Evolutionary conservation across 306 rosid genomes (phyloP), one percentile per base, ranked within the genome.

Genomic region (Prunus mume): DNA sequence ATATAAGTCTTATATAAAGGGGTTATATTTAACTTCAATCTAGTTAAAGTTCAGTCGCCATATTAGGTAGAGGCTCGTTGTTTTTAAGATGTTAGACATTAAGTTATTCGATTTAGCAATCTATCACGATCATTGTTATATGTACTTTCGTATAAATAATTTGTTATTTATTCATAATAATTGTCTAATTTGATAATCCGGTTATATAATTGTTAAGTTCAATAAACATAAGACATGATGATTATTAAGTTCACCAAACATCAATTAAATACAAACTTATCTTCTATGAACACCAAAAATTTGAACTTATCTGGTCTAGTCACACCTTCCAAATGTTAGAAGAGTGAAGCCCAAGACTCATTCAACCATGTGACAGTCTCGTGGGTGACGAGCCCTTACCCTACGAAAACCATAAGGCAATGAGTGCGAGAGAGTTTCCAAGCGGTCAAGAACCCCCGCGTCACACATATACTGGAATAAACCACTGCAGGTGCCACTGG

Each of bases 321-420:
- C 43, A 38, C 22, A 63, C 45, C 11, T 25, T 24, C 38, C 38
- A 60, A 56, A 10, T 2, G 12, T 1, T 12, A 20, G 14, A 56
- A 4, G 0, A 2, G 65, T 27, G 4, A 9, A 15, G 17, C 32
- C n/a, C 55, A 49, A 24, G 61, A 50, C 5, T 68, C 69, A 43
- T 63, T 69, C 6, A 2, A 25, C 30, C 91, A 86, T 90, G 93
- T 85, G 92, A 83, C 78, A 8, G 0, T 68, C 84, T 65, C 76
- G 80, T 80, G 88, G 30, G 6, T 2, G 45, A 17, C 67, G 45
- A 5, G 4, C 22, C 17, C 22, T 10, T 6, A 30, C 20, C 45
- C 22, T 7, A 15, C 68, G n/a, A 63, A 14, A 30, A 17, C 22
- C 45, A 30, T 8, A 28, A 15, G 67, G 67, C 45, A 25, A 38